Conservation (phyloP, 2,329 filamentous ascomycete species). For the Sporothrix curviconia region DNA sequence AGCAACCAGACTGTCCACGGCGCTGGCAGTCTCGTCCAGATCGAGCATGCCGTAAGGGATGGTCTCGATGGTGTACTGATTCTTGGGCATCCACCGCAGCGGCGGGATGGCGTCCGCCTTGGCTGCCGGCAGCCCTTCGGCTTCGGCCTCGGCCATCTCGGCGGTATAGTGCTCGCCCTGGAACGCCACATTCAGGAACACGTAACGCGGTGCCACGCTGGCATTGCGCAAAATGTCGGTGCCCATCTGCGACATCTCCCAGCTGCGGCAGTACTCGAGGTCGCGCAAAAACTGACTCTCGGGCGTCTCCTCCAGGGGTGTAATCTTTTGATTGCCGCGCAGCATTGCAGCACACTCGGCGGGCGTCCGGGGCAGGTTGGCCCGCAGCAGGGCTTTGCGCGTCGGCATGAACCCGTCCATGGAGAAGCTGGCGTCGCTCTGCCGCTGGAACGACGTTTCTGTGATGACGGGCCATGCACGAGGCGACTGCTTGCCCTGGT, state of each 20-base stretch:
- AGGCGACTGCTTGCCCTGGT: not conserved
- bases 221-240: constrained; percentile 27
- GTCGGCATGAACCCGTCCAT: constrained; percentile 40
- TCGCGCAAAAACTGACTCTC: constrained; percentile 23
- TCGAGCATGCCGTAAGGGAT: constrained; percentile 36
- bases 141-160: constrained; percentile 18
- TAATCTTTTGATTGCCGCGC: constrained; percentile 13
- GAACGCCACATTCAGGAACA: constrained; percentile 33
- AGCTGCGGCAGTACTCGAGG: constrained; percentile 36
- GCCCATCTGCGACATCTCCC: constrained; percentile 39
- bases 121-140: too few relatives aligned
- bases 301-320: constrained; percentile 11
- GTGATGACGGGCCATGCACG: constrained; percentile 22
- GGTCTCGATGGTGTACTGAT: constrained; percentile 35
- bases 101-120: constrained; percentile 12
- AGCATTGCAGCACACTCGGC: constrained; percentile 14
- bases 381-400: constrained; percentile 29
- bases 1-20: not conserved
- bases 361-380: constrained; percentile 26
- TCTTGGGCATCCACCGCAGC: constrained; percentile 32
- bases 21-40: not conserved
- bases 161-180: not conserved
- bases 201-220: constrained; percentile 31
- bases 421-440: constrained; percentile 33
- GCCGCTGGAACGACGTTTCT: constrained; percentile 30